phyloP scores from a whole-genome alignment of 2,329 filamentous ascomycete genomes.

The Coniochaeta prunicola region DNA sequence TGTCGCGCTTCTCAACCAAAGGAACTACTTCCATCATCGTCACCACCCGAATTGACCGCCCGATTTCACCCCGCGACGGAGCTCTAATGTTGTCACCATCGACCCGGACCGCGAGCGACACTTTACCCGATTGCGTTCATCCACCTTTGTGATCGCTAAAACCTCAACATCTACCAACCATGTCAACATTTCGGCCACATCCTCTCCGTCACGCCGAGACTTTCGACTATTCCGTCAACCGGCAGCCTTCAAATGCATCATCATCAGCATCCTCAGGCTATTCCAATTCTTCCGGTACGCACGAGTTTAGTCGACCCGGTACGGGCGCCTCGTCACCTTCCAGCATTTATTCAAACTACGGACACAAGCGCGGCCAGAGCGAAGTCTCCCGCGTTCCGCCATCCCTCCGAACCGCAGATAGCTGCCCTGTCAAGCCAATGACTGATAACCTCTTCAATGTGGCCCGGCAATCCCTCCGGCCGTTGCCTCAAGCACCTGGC shows the following conservation, averaged over 20 bases:
- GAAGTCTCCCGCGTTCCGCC: constrained; percentile 52
- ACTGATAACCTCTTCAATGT: constrained; percentile 63
- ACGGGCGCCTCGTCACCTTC: constrained; percentile 59
- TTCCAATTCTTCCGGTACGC: constrained; percentile 46
- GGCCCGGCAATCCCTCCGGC: constrained; percentile 69
- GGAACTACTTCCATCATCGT: constrained; percentile 4
- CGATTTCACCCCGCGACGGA: not conserved
- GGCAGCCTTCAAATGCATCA: constrained; percentile 63
- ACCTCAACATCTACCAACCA: constrained; percentile 14
- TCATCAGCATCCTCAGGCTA: constrained; percentile 65
- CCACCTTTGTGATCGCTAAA: constrained; percentile 12
- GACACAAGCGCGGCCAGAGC: constrained; percentile 70
- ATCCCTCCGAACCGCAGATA: constrained; percentile 32
- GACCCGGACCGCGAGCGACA: constrained; percentile 12
- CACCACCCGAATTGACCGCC: constrained; percentile 2
- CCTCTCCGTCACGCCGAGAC: constrained; percentile 51
- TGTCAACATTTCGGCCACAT: constrained; percentile 42
- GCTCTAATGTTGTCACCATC: constrained; percentile 18
- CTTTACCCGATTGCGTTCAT: constrained; percentile 16
- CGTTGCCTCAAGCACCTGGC: constrained; percentile 59
- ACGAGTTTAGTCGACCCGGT: constrained; percentile 53
- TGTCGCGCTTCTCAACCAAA: not conserved
- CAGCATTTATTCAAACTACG: constrained; percentile 43
- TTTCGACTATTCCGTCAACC: constrained; percentile 40
- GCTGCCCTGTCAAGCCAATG: constrained; percentile 31